Conservation (phyloP, 2,329 filamentous ascomycete genomes). For the Pseudopyricularia javanii region DNA sequence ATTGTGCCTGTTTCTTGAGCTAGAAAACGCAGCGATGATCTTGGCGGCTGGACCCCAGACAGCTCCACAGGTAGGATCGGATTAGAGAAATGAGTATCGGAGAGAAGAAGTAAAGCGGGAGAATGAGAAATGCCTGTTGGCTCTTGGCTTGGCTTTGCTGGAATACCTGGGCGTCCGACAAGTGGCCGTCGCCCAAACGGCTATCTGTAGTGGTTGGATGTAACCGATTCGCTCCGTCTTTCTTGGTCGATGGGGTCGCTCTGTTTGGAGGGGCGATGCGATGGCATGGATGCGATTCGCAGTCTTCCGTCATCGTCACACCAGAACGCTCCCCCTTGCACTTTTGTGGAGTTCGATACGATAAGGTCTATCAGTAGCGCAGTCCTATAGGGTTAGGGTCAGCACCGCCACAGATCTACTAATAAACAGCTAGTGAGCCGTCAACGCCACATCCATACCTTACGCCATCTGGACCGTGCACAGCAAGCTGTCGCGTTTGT, state of each 20-base stretch:
- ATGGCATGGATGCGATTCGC: not conserved
- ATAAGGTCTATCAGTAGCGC: not conserved
- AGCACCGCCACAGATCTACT: too few relatives aligned
- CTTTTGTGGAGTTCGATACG: not conserved
- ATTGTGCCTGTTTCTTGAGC: too few relatives aligned
- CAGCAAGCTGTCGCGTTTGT: constrained; percentile 1
- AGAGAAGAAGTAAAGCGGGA: not conserved
- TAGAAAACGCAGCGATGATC: not conserved
- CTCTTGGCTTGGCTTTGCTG: not conserved
- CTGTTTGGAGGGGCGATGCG: not conserved
- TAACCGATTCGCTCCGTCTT: not conserved
- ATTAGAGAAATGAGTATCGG: not conserved
- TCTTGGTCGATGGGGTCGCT: not conserved
- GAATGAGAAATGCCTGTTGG: not conserved
- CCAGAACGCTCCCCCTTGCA: not conserved
- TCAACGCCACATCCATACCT: not conserved
- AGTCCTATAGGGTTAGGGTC: not conserved
- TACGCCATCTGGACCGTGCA: not conserved
- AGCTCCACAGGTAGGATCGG: not conserved
- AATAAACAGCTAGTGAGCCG: not conserved
- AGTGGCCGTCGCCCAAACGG: not conserved
- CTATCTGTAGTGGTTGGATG: not conserved
- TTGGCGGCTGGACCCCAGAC: not conserved
- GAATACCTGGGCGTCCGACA: not conserved
- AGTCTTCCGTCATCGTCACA: not conserved